Conservation (phyloP, 345 rosid genomes). For the Salix purpurea region DNA sequence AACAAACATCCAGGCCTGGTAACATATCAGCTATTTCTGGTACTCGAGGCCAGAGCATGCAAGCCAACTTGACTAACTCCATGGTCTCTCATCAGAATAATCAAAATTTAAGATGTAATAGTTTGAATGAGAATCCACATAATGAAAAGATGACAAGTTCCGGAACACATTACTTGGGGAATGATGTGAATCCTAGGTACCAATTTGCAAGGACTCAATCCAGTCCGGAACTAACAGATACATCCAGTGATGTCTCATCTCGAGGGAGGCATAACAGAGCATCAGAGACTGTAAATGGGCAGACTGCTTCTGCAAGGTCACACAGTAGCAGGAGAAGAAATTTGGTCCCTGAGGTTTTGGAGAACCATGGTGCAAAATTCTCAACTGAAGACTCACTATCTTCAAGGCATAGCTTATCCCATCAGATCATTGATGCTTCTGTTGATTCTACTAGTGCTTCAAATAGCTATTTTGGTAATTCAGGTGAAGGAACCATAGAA, state of each 20-base stretch:
- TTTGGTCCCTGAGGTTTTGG: background rate
- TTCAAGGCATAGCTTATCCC: background rate
- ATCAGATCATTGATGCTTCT: slow-evolving; percentile 1
- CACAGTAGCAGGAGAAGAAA: slow-evolving; percentile 5
- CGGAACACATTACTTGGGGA: background rate
- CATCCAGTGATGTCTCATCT: slow-evolving; percentile 1
- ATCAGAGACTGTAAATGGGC: slow-evolving; percentile 8
- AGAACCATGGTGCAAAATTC: background rate
- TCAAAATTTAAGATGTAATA: slow-evolving; percentile 21
- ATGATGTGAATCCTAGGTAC: slow-evolving; percentile 9
- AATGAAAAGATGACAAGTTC: slow-evolving; percentile 4
- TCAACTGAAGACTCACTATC: background rate
- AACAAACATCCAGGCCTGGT: slow-evolving; percentile 28
- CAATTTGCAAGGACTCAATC: slow-evolving; percentile 17
- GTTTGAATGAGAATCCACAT: background rate
- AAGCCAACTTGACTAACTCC: slow-evolving; percentile 27
- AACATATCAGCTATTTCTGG: slow-evolving; percentile 34
- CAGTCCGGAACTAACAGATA: slow-evolving; percentile 16
- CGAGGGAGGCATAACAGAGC: slow-evolving; percentile 7
- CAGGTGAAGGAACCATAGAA: background rate
- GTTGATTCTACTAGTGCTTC: slow-evolving; percentile 1
- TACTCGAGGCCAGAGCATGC: slow-evolving; percentile 40
- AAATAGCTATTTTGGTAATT: slow-evolving; percentile 2
- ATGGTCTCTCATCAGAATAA: slow-evolving; percentile 34
- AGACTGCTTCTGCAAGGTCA: background rate